Evolutionary conservation across 331 rosid species (phyloP).

Genomic region (Pyrus hybrid): DNA sequence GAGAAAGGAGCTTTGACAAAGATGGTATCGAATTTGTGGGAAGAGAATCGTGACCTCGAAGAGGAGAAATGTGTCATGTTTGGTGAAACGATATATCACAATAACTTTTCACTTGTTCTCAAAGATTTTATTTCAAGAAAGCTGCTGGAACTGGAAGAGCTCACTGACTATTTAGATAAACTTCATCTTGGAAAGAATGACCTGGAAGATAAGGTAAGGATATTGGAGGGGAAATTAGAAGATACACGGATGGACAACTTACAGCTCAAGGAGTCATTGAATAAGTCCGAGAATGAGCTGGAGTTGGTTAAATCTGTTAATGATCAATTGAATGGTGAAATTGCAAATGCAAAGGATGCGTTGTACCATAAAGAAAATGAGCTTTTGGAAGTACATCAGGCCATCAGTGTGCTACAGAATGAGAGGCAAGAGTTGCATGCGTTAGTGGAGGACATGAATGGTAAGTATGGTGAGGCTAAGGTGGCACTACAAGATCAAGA

Average conservation of each 20-base stretch:
- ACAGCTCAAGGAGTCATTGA: constrained; percentile 44
- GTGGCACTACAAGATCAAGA: constrained; percentile 34
- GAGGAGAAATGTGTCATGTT: constrained; percentile 48
- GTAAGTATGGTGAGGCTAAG: constrained; percentile 32
- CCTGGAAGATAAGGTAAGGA: constrained; percentile 52
- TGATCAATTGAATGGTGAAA: constrained; percentile 36
- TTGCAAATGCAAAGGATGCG: constrained; percentile 30
- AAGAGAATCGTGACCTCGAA: constrained; percentile 48
- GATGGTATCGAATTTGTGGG: constrained; percentile 35
- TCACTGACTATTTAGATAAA: constrained; percentile 33
- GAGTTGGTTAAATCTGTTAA: constrained; percentile 32
- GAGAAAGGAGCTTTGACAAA: constrained; percentile 46
- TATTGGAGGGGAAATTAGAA: constrained; percentile 36
- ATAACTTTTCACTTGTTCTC: constrained; percentile 55
- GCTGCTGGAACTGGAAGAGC: constrained; percentile 38
- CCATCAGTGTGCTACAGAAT: constrained; percentile 18
- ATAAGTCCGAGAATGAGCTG: constrained; percentile 39
- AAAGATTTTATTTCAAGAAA: constrained; percentile 45
- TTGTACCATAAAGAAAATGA: constrained; percentile 37
- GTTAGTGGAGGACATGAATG: constrained; percentile 33
- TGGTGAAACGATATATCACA: constrained; percentile 49
- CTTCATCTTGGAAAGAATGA: constrained; percentile 36
- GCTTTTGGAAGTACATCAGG: constrained; percentile 29
- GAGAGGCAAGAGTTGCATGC: constrained; percentile 48
- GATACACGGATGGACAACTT: constrained; percentile 34